Percentiles rank a stretch among this genome's conserved stretches.
Conservation (phyloP, 192 early-diverging fungal species). For the Coemansia sp. region DNA sequence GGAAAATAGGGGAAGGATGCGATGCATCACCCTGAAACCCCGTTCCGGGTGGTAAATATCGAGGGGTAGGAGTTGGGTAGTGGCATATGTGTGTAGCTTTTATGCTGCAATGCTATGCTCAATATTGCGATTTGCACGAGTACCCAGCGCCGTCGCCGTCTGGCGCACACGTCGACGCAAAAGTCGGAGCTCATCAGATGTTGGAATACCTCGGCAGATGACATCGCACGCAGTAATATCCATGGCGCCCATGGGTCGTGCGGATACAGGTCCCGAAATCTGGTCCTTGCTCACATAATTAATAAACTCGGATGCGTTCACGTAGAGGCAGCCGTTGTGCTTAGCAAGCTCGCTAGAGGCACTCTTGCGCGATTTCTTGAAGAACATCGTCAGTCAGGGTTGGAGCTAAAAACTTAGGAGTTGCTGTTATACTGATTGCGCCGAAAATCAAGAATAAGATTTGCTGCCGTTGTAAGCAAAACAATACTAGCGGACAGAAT, state of each 20-base stretch:
- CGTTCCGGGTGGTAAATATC: not conserved
- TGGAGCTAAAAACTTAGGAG: not conserved
- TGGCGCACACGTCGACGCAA: conserved; percentile 43
- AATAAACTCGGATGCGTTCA: conserved; percentile 49
- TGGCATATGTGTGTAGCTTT: not conserved
- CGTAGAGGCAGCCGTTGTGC: conserved; percentile 20
- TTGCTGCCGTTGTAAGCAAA: not conserved
- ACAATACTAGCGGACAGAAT: not conserved
- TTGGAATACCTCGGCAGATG: conserved; percentile 47
- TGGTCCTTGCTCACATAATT: conserved; percentile 50
- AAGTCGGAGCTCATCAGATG: conserved; percentile 35
- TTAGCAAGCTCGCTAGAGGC: conserved; percentile 9
- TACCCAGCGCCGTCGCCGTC: conserved; percentile 42
- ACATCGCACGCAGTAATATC: conserved; percentile 54
- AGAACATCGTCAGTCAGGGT: conserved; percentile 22
- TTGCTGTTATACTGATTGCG: not conserved
- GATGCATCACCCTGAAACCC: not conserved
- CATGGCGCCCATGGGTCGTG: conserved; percentile 50
- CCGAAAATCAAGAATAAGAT: not conserved
- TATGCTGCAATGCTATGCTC: conserved; percentile 42
- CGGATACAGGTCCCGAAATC: conserved; percentile 48
- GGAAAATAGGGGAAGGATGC: not conserved
- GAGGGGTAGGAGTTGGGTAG: not conserved
- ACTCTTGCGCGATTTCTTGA: conserved; percentile 30
- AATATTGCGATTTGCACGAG: conserved; percentile 47